Conservation (phyloP, 2,329 filamentous ascomycete species). For the Diplodia sapinea region DNA sequence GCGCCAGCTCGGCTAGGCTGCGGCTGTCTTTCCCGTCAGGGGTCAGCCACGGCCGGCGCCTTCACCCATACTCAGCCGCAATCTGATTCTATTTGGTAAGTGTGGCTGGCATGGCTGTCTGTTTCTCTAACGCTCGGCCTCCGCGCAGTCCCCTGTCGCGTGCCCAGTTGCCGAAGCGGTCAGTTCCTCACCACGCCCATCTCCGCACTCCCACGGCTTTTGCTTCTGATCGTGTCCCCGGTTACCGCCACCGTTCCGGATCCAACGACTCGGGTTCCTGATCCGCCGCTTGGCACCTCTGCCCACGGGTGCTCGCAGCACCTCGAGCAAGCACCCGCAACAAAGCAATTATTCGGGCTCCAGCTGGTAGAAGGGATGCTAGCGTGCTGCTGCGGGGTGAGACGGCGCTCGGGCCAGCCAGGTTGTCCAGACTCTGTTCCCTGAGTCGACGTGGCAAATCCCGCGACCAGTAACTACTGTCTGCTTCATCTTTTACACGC, state of each 20-base stretch:
- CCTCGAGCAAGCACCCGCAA: background rate
- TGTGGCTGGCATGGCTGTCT: background rate
- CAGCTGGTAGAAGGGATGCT: background rate
- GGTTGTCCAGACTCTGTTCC: background rate
- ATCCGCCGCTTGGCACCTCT: background rate
- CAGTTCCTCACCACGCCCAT: background rate
- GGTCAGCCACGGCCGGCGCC: constrained; percentile 17
- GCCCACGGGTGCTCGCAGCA: background rate
- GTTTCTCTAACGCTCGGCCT: background rate
- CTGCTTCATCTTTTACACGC: background rate
- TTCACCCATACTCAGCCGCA: constrained; percentile 2
- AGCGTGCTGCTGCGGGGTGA: background rate
- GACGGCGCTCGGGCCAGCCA: background rate
- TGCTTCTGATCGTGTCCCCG: background rate
- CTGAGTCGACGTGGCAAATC: background rate
- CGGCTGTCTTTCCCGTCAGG: constrained; percentile 6
- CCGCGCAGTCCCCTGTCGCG: constrained; percentile 1
- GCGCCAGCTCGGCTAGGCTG: background rate
- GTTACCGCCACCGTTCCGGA: background rate
- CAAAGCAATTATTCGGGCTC: background rate
- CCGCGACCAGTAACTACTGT: background rate
- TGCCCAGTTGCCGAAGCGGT: constrained; percentile 14
- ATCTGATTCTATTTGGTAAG: background rate
- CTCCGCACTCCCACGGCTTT: background rate
- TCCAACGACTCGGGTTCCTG: background rate